These are phyloP conservation scores for Carex parvula DNA, from an alignment of 176 grass and related monocot genomes.

Conservation along the genomic window DNA sequence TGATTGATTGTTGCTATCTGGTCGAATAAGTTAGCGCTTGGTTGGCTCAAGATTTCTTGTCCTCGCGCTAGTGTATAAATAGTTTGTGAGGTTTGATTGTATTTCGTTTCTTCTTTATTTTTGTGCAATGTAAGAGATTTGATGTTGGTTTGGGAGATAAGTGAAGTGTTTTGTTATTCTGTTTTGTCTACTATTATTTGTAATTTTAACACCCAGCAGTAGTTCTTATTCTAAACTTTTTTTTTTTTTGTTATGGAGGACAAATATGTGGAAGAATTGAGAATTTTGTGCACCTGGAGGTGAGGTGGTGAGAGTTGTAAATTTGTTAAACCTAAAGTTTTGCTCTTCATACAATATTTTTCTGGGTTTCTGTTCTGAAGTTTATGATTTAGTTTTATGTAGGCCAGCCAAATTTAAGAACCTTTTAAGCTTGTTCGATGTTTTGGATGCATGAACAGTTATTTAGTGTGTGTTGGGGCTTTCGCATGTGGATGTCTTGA, in stretches of 20 bases:
- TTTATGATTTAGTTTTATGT: background rate
- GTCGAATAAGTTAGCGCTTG: background rate
- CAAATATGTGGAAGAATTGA: background rate
- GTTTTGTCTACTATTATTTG: background rate
- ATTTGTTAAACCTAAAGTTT: background rate
- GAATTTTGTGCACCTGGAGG: background rate
- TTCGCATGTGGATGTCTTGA: no score
- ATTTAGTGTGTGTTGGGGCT: background rate
- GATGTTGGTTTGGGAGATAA: background rate
- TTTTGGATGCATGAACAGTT: background rate
- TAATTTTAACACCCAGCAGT: background rate
- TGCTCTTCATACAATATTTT: no score
- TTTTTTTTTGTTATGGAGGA: background rate
- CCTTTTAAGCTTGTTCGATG: background rate
- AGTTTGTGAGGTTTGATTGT: background rate
- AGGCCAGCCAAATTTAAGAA: background rate
- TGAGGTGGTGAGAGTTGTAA: background rate
- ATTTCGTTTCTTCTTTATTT: background rate
- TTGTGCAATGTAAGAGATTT: background rate
- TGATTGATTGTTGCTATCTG: background rate
- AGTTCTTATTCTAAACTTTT: background rate
- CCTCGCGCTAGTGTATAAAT: background rate
- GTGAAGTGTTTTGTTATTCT: background rate
- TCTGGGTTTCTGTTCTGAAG: background rate
- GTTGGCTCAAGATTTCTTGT: background rate